Evolutionary conservation across 1,284 basidiomycete genomes (phyloP).

Genomic region (Vanrija sp.): DNA sequence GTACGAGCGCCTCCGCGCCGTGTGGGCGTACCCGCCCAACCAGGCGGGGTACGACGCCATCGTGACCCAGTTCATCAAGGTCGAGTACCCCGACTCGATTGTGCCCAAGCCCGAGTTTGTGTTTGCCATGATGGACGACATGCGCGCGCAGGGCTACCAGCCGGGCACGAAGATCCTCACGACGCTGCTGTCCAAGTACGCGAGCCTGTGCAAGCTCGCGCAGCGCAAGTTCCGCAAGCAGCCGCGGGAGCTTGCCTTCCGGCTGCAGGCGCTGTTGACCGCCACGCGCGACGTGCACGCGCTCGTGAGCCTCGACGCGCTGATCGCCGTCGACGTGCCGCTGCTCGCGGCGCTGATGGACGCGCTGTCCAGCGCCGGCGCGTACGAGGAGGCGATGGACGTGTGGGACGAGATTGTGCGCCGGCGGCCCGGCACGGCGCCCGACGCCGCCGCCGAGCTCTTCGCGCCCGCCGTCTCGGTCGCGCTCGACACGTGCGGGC

Average conservation of each 20-base stretch:
- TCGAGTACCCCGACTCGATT: slow-evolving; percentile 52
- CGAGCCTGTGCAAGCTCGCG: slow-evolving; percentile 1
- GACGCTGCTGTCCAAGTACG: slow-evolving; percentile 60
- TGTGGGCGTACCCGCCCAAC: slow-evolving; percentile 52
- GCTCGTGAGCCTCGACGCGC: slow-evolving; percentile 69
- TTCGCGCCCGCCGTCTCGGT: slow-evolving; percentile 70
- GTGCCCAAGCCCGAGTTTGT: slow-evolving; percentile 61
- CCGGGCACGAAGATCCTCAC: slow-evolving; percentile 66
- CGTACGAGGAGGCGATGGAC: slow-evolving; percentile 64
- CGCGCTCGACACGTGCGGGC: slow-evolving; percentile 77
- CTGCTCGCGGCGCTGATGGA: slow-evolving; percentile 46
- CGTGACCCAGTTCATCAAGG: slow-evolving; percentile 60
- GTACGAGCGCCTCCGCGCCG: slow-evolving; percentile 54
- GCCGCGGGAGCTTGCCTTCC: slow-evolving; percentile 3
- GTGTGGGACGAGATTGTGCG: slow-evolving; percentile 72
- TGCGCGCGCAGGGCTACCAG: slow-evolving; percentile 63
- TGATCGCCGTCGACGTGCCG: slow-evolving; percentile 65
- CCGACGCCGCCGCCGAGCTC: slow-evolving; percentile 45
- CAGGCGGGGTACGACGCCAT: slow-evolving; percentile 60
- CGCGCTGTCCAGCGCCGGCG: slow-evolving; percentile 73
- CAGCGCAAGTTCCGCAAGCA: neutral
- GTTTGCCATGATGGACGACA: slow-evolving; percentile 76
- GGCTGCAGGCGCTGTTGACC: slow-evolving; percentile 23
- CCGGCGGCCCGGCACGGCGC: slow-evolving; percentile 46
- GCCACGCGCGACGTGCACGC: slow-evolving; percentile 69